Evolutionary conservation across 2,329 filamentous ascomycete species (phyloP).

Genomic region (Blastomyces emzantsi): DNA sequence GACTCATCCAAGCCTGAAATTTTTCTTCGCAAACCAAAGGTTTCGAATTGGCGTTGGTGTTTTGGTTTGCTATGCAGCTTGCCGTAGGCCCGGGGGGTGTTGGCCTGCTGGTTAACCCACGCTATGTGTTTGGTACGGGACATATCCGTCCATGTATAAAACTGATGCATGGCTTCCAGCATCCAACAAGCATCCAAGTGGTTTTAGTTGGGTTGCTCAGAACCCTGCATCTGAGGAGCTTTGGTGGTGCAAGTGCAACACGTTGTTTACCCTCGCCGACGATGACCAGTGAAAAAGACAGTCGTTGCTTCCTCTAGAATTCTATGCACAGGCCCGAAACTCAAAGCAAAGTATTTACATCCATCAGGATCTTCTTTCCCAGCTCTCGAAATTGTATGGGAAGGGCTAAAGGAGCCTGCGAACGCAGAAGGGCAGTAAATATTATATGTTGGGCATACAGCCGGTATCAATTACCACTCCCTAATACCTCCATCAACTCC

Average conservation of each 20-base stretch:
- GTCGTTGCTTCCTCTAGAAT: neutral
- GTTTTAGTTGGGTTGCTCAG: neutral
- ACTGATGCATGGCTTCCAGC: neutral
- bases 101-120: too few relatives aligned
- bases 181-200: neutral
- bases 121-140: too few relatives aligned
- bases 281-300: neutral
- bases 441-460: neutral
- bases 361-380: neutral
- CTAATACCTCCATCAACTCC: slow-evolving; percentile 55
- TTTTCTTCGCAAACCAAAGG: too few relatives aligned
- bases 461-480: slow-evolving; percentile 47
- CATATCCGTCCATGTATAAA: neutral
- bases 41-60: too few relatives aligned
- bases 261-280: neutral
- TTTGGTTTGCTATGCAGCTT: too few relatives aligned
- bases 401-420: neutral
- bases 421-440: neutral
- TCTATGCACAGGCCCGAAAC: neutral
- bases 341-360: neutral
- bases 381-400: neutral
- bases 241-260: too few relatives aligned
- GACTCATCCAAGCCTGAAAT: too few relatives aligned
- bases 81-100: too few relatives aligned
- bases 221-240: too few relatives aligned